Evolutionary conservation across 495 filamentous ascomycete species (phyloP).

Genomic region (Massariosphaeria phaeospora): DNA sequence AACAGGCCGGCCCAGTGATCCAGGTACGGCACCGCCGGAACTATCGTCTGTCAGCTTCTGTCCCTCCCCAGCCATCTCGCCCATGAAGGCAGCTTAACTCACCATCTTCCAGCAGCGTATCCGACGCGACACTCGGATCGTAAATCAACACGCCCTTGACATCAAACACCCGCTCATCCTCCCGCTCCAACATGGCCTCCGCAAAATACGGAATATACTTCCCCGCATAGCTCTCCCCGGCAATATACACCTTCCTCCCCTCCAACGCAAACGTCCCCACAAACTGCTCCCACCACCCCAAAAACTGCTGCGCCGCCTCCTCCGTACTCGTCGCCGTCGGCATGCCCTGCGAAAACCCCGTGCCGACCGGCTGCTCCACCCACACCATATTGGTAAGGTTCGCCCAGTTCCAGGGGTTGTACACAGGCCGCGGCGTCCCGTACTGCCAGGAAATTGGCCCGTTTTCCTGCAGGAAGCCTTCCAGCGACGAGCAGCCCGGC

Average conservation of each 20-base stretch:
- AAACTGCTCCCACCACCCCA: constrained; percentile 63
- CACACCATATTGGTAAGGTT: constrained; percentile 75
- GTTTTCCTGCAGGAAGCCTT: constrained; percentile 43
- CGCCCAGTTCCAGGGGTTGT: constrained; percentile 50
- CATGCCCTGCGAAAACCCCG: constrained; percentile 57
- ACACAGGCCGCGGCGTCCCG: constrained; percentile 37
- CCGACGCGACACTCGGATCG: constrained; percentile 44
- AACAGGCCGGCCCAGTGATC: constrained; percentile 52
- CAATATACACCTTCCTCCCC: constrained; percentile 57
- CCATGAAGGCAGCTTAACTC: constrained; percentile 11
- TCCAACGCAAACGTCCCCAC: constrained; percentile 56
- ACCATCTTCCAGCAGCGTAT: constrained; percentile 41
- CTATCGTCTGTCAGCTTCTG: constrained; percentile 39
- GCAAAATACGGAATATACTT: constrained; percentile 77
- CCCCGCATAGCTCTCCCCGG: constrained; percentile 66
- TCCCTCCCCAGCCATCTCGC: constrained; percentile 24
- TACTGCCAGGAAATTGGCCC: constrained; percentile 43
- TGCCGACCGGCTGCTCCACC: constrained; percentile 73
- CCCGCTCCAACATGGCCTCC: constrained; percentile 63
- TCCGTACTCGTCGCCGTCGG: constrained; percentile 52
- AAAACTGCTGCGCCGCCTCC: constrained; percentile 55
- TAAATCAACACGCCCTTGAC: constrained; percentile 63
- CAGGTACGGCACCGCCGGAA: constrained; percentile 47
- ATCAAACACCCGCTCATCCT: constrained; percentile 62
- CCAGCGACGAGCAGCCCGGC: constrained; percentile 38